These are phyloP conservation scores for Jimgerdemannia lactiflua DNA, from an alignment of 192 early-diverging fungal genomes.

Conservation along the genomic window DNA sequence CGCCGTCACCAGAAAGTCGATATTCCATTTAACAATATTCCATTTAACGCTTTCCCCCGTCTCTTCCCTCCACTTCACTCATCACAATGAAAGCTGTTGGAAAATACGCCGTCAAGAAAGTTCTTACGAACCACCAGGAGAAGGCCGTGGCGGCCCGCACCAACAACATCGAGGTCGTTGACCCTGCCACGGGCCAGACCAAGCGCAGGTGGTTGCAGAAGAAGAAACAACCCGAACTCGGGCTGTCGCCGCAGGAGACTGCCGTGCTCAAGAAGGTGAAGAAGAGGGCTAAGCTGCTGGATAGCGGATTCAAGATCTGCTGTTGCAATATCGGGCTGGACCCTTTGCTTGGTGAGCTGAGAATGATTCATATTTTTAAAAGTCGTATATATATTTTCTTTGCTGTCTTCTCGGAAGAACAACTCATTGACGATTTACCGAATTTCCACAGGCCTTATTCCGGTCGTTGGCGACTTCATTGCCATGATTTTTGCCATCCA, in stretches of 20 bases:
- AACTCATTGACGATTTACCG: neutral
- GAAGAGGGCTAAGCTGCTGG: conserved; percentile 36
- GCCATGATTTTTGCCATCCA: conserved; percentile 34
- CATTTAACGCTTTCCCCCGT: too few species aligned
- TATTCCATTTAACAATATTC: too few species aligned
- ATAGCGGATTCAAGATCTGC: conserved; percentile 40
- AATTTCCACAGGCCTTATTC: conserved; percentile 40
- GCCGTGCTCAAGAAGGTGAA: conserved; percentile 39
- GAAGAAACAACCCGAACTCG: conserved; percentile 23
- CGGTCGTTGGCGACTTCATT: conserved; percentile 45
- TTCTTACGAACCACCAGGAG: too few species aligned
- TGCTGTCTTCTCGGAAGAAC: neutral
- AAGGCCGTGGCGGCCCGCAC: too few species aligned
- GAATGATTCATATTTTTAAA: neutral
- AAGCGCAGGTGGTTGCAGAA: conserved; percentile 16
- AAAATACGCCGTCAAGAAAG: too few species aligned
- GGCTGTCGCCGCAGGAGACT: conserved; percentile 20
- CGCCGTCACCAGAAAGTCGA: too few species aligned
- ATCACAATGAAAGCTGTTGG: too few species aligned
- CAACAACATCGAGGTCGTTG: too few species aligned
- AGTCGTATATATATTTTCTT: neutral
- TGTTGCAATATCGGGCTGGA: conserved; percentile 43
- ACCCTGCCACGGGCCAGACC: neutral
- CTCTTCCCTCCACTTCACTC: too few species aligned
- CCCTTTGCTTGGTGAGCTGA: conserved; percentile 39